These are phyloP conservation scores for Syzygium oleosum DNA, from an alignment of 345 rosid genomes.

Conservation along the genomic window DNA sequence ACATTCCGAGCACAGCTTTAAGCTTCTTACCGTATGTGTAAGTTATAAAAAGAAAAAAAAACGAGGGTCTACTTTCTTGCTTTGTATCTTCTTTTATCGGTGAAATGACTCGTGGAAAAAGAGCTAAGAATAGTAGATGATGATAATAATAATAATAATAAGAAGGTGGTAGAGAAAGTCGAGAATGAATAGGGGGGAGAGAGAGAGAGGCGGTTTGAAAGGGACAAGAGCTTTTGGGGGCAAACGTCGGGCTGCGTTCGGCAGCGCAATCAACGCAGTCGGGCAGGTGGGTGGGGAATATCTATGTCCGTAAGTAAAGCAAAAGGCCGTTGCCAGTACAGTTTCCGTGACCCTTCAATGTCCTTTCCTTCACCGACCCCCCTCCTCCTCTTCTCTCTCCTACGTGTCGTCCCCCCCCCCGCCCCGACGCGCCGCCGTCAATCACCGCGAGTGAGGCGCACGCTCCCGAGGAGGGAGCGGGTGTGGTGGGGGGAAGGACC, in stretches of 20 bases:
- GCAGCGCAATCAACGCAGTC: background rate
- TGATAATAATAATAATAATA: background rate
- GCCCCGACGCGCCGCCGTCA: background rate
- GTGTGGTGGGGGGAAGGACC: background rate
- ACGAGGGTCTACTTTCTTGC: background rate
- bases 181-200: background rate
- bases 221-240: background rate
- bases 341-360: background rate
- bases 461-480: background rate
- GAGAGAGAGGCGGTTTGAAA: background rate
- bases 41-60: background rate
- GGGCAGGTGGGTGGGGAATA: background rate
- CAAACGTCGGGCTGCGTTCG: background rate
- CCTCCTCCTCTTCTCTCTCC: background rate
- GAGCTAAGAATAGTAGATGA: background rate
- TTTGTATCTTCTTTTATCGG: fast-evolving
- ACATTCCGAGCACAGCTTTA: background rate
- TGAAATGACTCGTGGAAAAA: background rate
- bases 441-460: background rate
- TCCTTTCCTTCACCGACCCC: background rate
- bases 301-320: background rate
- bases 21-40: background rate
- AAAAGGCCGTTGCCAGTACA: background rate
- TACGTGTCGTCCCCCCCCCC: background rate
- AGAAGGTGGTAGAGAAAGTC: background rate